Percentiles rank a stretch among this genome's conserved stretches.
These are phyloP conservation scores for Phycomyces nitens DNA, from an alignment of 192 early-diverging fungal species.

Conservation along the genomic window DNA sequence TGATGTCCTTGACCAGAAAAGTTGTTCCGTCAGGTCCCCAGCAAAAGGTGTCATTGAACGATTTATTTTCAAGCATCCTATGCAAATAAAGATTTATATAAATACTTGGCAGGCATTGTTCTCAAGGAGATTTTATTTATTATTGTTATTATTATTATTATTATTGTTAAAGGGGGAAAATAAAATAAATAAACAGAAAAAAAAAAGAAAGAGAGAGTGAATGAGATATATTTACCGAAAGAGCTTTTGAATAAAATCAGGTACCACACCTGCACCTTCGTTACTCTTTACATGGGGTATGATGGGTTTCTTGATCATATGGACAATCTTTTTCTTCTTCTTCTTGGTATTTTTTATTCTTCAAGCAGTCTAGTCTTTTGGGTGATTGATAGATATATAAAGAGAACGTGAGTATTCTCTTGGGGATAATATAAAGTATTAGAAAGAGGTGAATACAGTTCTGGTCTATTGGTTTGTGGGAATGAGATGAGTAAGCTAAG, in stretches of 20 bases:
- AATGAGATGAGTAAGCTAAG: too few relatives aligned
- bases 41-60: slow-evolving; percentile 49
- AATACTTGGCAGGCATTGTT: too few relatives aligned
- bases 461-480: too few relatives aligned
- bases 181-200: too few relatives aligned
- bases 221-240: slow-evolving; percentile 15
- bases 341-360: neutral
- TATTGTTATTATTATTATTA: too few relatives aligned
- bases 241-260: slow-evolving; percentile 30
- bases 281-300: neutral
- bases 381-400: too few relatives aligned
- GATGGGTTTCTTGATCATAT: slow-evolving; percentile 2
- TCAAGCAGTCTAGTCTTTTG: neutral
- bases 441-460: too few relatives aligned
- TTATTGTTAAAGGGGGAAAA: too few relatives aligned
- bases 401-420: too few relatives aligned
- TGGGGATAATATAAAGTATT: too few relatives aligned
- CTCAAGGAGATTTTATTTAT: too few relatives aligned
- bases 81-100: neutral
- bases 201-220: too few relatives aligned
- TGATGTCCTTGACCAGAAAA: slow-evolving; percentile 70
- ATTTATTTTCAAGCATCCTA: slow-evolving; percentile 69
- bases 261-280: slow-evolving; percentile 14
- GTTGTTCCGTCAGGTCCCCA: slow-evolving; percentile 64
- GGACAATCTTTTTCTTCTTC: neutral